phyloP scores from a whole-genome alignment of 352 stramenopile species.

The Pythium aristosporum region DNA sequence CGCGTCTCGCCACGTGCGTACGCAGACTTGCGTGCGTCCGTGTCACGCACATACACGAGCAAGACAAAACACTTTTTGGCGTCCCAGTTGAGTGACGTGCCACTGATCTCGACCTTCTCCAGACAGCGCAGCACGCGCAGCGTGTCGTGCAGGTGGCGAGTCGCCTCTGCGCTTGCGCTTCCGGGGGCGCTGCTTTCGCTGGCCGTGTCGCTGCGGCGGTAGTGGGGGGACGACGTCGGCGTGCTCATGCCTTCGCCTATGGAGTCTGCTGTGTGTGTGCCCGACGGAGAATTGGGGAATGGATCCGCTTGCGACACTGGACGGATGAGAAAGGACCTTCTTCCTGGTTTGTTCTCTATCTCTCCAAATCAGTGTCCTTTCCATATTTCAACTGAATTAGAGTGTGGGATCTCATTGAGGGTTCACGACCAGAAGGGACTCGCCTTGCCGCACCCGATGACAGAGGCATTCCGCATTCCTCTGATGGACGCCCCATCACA shows the following conservation, averaged over 20 bases:
- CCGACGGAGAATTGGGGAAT: not conserved
- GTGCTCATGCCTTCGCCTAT: not conserved
- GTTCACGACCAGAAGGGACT: no score
- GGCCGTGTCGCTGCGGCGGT: not conserved
- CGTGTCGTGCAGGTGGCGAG: not conserved
- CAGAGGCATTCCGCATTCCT: no score
- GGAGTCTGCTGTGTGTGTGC: not conserved
- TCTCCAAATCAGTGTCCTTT: no score
- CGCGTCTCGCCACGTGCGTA: slow-evolving; percentile 3
- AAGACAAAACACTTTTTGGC: slow-evolving; percentile 12
- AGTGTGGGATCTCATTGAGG: no score
- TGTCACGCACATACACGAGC: slow-evolving; percentile 10
- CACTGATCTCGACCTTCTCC: slow-evolving; percentile 14
- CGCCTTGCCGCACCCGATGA: no score
- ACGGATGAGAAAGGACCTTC: no score
- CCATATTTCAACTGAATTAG: no score
- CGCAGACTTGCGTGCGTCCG: not conserved
- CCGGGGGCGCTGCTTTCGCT: not conserved
- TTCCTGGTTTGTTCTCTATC: no score
- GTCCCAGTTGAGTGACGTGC: slow-evolving; percentile 15
- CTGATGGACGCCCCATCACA: no score
- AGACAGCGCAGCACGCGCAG: slow-evolving; percentile 14
- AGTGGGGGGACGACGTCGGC: not conserved
- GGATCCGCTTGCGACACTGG: no score
- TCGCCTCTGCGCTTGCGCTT: not conserved